Base-by-base conservation (phyloP, 345 rosid species). In the Dipteronia dyeriana region DNA sequence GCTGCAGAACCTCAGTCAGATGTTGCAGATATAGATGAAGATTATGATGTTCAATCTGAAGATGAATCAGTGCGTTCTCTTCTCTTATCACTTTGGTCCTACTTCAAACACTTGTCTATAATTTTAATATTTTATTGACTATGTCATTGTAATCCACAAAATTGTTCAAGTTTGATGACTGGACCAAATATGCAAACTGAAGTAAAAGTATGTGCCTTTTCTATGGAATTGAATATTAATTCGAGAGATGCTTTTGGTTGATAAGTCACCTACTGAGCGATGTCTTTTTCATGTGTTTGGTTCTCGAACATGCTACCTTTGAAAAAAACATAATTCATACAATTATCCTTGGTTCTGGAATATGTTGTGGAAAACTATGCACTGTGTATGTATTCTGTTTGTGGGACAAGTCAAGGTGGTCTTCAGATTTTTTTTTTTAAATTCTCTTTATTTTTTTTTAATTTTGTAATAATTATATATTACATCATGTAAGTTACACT, bases 21-120 rank as follows among this genome's bases (percentile, higher is more conserved):
- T 81, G 62, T 70, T 60, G 84, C 82, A 60, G 95, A 91, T 34
- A 66, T 75, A 57, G 99, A 94, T 72, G 95, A 86, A 71, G 98
- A 97, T 80, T 97, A 86, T 80, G 83, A 86, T 76, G 39, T 84
- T 31, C 82, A 76, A 53, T 85, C 92, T 34, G 97, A 84, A 77
- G 95, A 94, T 74, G 95, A 87, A 80, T 86, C 85, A 43, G 99
- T 97, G 81, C 83, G 97, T 86, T 38, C 34, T 66, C 51, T 62
- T 79, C 76, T 77, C 39, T 61, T 74, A 71, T 79, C 70, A 68
- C 66, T 74, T 76, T 7, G n/a, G 53, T 51, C 8, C 67, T 72
- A 34, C 70, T 14, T 41, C 17, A 9, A 29, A 11, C 56, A n/a
- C 11, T 67, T 29, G n/a, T 43, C 17, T 74, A 1, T 2, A 9